Evolutionary conservation across 352 stramenopile species (phyloP).

Genomic region (Pythium oligandrum): DNA sequence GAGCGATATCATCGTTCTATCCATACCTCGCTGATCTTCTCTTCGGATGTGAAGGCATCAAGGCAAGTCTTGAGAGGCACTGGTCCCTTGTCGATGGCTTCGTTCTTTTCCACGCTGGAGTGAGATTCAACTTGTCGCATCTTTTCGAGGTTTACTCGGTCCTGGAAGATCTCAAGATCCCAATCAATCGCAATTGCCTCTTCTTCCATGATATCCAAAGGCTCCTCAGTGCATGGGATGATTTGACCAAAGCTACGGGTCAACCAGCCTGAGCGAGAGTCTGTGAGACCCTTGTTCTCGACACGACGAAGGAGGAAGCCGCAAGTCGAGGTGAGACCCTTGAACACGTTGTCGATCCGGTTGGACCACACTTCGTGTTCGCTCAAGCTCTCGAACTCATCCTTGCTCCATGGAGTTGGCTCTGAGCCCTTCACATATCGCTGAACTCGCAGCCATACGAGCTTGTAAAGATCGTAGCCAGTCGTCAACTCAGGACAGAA

Average conservation of each 20-base stretch:
- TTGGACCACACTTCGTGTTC: constrained; percentile 34
- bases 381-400: constrained; percentile 10
- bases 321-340: constrained; percentile 60
- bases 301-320: constrained; percentile 79
- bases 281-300: constrained; percentile 78
- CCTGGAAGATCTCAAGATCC: constrained; percentile 80
- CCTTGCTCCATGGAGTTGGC: constrained; percentile 34
- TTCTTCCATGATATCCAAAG: constrained; percentile 78
- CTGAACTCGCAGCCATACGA: constrained; percentile 81
- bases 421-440: constrained; percentile 57
- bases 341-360: constrained; percentile 80
- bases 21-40: constrained; percentile 77
- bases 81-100: constrained; percentile 86
- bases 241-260: constrained; percentile 75
- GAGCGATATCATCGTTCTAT: neutral
- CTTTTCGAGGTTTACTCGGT: constrained; percentile 75
- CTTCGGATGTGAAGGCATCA: constrained; percentile 80
- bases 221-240: constrained; percentile 72
- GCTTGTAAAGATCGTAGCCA: constrained; percentile 71
- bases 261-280: constrained; percentile 74
- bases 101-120: constrained; percentile 75
- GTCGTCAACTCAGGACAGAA: constrained; percentile 80
- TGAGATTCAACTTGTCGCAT: constrained; percentile 85
- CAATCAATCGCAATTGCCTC: constrained; percentile 86
- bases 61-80: constrained; percentile 77